Evolutionary conservation across 2,329 filamentous ascomycete genomes (phyloP), one percentile per base, ranked within the genome.

Genomic region (Akanthomyces lecanii): DNA sequence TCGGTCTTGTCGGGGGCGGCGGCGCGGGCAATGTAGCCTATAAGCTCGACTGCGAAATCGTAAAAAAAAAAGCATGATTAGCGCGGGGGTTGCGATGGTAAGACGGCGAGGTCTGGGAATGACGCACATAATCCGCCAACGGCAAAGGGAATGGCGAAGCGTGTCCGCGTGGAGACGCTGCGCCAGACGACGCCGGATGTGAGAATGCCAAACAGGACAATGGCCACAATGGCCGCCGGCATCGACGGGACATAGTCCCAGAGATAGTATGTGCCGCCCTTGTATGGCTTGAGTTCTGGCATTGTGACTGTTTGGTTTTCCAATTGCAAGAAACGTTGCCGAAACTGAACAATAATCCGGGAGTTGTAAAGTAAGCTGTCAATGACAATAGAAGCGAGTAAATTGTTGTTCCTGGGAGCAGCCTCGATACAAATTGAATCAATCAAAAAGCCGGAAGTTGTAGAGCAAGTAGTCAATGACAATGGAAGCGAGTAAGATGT

Each of bases 141-240:
- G 12, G 77, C 67, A 65, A 84, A 81, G 1, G 79, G 75, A 16
- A 79, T 74, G 68, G 80, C 82, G 68, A 82, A 85, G 76, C 77
- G 82, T 30, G 80, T 79, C 51, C 75, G 73, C 3, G 76, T 77
- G 51, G 73, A 76, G 23, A 76, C 67, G 44, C 83, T 72, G 50
- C 77, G 77, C 66, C 73, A 81, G 5, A 80, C 70, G 40, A 80
- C 67, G 7, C 78, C 79, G 0, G 76, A 55, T 2, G 82, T 80
- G 6, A 77, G 68, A 6, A 77, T 53, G 23, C 68, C 60, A 67
- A 84, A 84, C 1, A 85, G 68, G 30, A 78, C 65, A 11, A 73
- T 69, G 64, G 83, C 82, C 5, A 81, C 71, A 21, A 78, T 69
- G 1, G 80, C 82, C 0, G 77, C 79, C 0, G 75, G 71, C 3